Evolutionary conservation across 768 basidiomycete genomes (phyloP).

Genomic region (Trametes maxima): DNA sequence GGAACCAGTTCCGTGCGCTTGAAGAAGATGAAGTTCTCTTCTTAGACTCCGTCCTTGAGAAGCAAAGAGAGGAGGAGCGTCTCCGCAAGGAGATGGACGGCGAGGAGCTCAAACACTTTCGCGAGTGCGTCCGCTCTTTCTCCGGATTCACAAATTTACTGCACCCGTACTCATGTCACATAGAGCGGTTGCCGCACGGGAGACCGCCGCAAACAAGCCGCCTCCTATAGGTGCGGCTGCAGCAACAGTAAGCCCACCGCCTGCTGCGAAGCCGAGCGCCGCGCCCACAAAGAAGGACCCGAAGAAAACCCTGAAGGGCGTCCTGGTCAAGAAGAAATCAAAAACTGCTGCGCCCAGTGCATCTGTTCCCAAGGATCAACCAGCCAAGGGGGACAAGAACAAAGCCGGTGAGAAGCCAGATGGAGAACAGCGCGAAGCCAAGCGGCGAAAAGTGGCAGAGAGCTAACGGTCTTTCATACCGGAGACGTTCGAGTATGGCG

Average conservation of each 20-base stretch:
- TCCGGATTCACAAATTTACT: neutral
- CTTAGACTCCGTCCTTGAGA: constrained; percentile 78
- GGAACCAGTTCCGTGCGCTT: constrained; percentile 86
- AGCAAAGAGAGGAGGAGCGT: constrained; percentile 75
- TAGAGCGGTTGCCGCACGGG: constrained; percentile 75
- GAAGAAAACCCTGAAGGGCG: constrained; percentile 75
- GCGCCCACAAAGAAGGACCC: constrained; percentile 57
- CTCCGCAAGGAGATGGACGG: constrained; percentile 74
- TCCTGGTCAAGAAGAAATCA: constrained; percentile 76
- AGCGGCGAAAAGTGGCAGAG: constrained; percentile 58
- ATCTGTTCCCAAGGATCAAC: neutral
- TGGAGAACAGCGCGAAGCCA: constrained; percentile 44
- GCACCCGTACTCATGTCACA: neutral
- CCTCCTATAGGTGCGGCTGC: constrained; percentile 36
- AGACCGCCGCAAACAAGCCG: constrained; percentile 41
- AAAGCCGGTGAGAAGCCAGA: constrained; percentile 10
- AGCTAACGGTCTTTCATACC: constrained; percentile 21
- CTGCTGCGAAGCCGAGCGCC: constrained; percentile 26
- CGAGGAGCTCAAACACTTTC: constrained; percentile 77
- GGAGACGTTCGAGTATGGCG: neutral
- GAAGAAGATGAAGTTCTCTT: constrained; percentile 93
- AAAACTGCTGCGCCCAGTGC: constrained; percentile 38
- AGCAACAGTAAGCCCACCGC: constrained; percentile 32
- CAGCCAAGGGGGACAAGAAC: constrained; percentile 22
- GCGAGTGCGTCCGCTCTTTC: constrained; percentile 53